Conservation (phyloP, 345 rosid genomes). For the Gossypium sturtianum region DNA sequence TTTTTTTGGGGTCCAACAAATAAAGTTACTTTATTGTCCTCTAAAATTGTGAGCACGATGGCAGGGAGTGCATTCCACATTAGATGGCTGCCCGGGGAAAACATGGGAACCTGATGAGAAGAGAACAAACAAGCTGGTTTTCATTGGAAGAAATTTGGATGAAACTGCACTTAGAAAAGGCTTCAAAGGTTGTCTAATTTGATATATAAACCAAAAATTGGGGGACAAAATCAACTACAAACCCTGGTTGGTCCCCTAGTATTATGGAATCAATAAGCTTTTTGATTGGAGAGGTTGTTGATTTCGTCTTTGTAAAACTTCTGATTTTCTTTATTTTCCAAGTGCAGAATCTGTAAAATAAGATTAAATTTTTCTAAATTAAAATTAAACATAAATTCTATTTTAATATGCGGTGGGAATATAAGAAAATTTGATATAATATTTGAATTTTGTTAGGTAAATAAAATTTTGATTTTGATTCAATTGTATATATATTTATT, state of each 20-base stretch:
- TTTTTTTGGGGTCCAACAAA: background rate
- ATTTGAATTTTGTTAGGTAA: no score
- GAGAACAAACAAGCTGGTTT: slow-evolving; percentile 62
- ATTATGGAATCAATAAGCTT: background rate
- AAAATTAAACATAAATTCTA: no score
- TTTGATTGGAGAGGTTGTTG: no score
- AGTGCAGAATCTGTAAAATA: no score
- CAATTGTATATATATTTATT: no score
- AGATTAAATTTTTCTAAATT: no score
- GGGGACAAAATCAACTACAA: background rate
- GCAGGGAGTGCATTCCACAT: slow-evolving; percentile 58
- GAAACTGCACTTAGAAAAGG: slow-evolving; percentile 54
- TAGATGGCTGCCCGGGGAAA: slow-evolving; percentile 57
- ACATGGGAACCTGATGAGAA: slow-evolving; percentile 56
- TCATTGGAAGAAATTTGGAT: slow-evolving; percentile 62
- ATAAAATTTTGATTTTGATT: no score
- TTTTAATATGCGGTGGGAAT: no score
- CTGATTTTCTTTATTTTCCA: no score
- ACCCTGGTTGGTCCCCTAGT: background rate
- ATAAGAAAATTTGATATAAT: no score
- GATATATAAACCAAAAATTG: slow-evolving; percentile 9
- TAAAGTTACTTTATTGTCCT: background rate
- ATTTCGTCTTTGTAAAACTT: background rate
- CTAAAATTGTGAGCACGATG: background rate
- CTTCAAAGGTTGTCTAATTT: slow-evolving; percentile 53